phyloP scores from a whole-genome alignment of 2,329 filamentous ascomycete species.

The Penicillium vulpinum region DNA sequence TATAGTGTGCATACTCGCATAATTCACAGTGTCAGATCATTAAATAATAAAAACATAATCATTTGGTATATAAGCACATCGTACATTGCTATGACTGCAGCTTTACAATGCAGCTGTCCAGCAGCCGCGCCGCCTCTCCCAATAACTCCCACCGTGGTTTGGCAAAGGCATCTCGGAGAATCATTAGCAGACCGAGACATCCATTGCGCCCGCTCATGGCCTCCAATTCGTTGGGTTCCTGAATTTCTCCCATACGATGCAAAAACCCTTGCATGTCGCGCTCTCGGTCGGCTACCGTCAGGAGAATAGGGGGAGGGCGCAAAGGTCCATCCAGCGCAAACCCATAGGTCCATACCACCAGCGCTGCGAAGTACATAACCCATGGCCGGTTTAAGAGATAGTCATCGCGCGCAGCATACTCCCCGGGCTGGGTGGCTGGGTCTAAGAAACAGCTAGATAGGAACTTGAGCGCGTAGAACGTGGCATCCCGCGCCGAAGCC shows the following conservation, averaged over 20 bases:
- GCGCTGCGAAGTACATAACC: slow-evolving; percentile 88
- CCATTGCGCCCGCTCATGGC: slow-evolving; percentile 73
- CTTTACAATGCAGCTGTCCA: slow-evolving; percentile 77
- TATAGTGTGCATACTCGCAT: slow-evolving; percentile 2
- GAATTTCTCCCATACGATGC: slow-evolving; percentile 67
- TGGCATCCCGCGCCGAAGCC: slow-evolving; percentile 83
- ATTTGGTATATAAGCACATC: slow-evolving; percentile 7
- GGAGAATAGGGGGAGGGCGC: slow-evolving; percentile 52
- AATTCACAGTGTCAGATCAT: background rate
- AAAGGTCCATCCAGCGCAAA: slow-evolving; percentile 84
- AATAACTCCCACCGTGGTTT: slow-evolving; percentile 88
- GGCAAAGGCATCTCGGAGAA: slow-evolving; percentile 77
- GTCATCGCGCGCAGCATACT: slow-evolving; percentile 83
- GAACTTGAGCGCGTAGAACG: slow-evolving; percentile 89
- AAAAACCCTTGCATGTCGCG: slow-evolving; percentile 80
- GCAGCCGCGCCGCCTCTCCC: slow-evolving; percentile 77
- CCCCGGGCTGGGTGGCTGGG: slow-evolving; percentile 28
- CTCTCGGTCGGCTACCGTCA: slow-evolving; percentile 65
- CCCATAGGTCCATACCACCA: slow-evolving; percentile 95
- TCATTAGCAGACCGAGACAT: slow-evolving; percentile 76
- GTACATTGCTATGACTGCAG: slow-evolving; percentile 36
- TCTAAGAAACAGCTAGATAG: slow-evolving; percentile 73
- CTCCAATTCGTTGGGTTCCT: slow-evolving; percentile 75
- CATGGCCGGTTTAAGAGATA: slow-evolving; percentile 88
- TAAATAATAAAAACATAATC: slow-evolving; percentile 1